Evolutionary conservation across 2,329 filamentous ascomycete genomes (phyloP), one percentile per base, ranked within the genome.

Genomic region (Apiospora phragmitis): DNA sequence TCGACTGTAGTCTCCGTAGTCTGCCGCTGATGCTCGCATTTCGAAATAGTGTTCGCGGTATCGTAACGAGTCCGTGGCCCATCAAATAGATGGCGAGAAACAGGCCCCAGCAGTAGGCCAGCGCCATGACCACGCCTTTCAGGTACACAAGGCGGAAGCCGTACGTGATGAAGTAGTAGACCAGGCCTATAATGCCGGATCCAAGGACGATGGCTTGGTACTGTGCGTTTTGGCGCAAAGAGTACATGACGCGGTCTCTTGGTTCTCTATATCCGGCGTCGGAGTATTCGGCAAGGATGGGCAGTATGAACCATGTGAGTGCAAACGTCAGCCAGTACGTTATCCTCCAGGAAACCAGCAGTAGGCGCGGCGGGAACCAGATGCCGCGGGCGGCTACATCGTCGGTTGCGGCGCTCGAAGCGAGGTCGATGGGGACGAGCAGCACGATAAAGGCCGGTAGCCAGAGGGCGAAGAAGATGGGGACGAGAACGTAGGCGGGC

Each of bases 301-400:
- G 96, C 45, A 99, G 90, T 73, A 99, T 94, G 72, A 94, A 89
- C 96, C 96, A 99, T 70, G 95, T 98, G 78, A 99, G 84, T 68
- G 91, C 90, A 83, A 99, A 99, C 0, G 95, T 98, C 70, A 99
- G 86, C 96, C 96, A 99, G 83, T 99, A 99, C 26, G 93, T 92
- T 74, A 99, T 95, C 79, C 95, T 90, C 96, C 96, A 99, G 71
- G 92, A 92, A 32, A 98, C 94, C 77, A 97, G 85, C 67, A 98
- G 86, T 38, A 95, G 88, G 67, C 91, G 85, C 74, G 92, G 87
- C 6, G 93, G 92, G 43, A 99, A 88, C 94, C 95, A 98, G 78
- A 99, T 93, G 43, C 95, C 96, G 75, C 92, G 89, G 21, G 89
- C 87, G 21, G 89, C 87, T 72, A 89, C 90, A 81, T 93, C 92